phyloP scores from a whole-genome alignment of 257 asterid genomes.

The Nicotiana knightiana region DNA sequence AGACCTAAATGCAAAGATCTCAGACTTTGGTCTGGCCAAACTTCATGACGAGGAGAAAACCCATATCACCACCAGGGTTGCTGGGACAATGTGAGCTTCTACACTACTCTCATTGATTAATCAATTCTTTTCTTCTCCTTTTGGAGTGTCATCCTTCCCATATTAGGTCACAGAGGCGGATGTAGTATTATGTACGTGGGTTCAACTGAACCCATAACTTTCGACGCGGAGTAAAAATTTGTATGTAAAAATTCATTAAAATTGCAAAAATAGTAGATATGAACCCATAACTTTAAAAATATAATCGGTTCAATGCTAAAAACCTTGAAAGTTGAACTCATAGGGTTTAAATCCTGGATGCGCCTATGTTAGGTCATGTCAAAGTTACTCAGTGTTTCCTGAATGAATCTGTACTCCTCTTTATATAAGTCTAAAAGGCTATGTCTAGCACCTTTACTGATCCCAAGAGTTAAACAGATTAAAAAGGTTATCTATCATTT shows the following conservation, averaged over 20 bases:
- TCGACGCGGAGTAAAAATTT: too few relatives aligned
- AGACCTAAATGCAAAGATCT: conserved; percentile 59
- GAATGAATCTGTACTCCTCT: neutral
- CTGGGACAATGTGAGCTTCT: conserved; percentile 61
- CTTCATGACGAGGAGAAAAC: conserved; percentile 58
- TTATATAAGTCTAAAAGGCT: neutral
- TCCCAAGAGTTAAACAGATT: neutral
- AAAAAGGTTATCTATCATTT: neutral
- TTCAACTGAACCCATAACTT: too few relatives aligned
- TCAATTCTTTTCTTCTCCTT: neutral
- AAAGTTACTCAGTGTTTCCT: neutral
- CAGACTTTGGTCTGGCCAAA: conserved; percentile 73
- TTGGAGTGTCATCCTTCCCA: neutral
- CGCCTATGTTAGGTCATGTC: neutral
- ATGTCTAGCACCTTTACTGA: neutral
- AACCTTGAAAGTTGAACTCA: too few relatives aligned
- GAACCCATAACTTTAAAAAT: too few relatives aligned
- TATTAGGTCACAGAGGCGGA: neutral
- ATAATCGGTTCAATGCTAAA: too few relatives aligned
- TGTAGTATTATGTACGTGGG: too few relatives aligned
- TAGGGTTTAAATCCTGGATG: too few relatives aligned
- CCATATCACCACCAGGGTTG: conserved; percentile 60
- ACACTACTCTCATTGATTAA: neutral
- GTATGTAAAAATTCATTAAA: too few relatives aligned
- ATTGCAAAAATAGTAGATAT: too few relatives aligned